phyloP scores from a whole-genome alignment of 2,329 filamentous ascomycete species.

The Aspergillus tanneri region DNA sequence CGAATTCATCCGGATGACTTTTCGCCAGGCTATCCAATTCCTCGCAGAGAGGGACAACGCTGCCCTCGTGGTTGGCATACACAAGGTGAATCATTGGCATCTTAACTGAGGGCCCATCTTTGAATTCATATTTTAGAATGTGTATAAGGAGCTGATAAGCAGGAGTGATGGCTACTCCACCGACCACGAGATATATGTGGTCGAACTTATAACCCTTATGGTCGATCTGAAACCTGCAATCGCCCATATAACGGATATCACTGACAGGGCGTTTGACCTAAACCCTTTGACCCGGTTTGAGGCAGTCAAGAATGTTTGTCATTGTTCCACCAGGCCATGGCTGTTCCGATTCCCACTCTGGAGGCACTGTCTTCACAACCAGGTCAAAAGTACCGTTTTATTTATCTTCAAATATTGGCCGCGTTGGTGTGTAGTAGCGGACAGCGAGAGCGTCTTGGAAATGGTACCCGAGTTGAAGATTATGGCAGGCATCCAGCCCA shows the following conservation, averaged over 20 bases:
- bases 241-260: constrained; percentile 51
- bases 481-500: constrained; percentile 53
- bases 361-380: constrained; percentile 45
- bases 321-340: constrained; percentile 55
- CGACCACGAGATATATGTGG: constrained; percentile 51
- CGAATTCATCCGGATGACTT: too few species aligned
- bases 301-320: constrained; percentile 53
- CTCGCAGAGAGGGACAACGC: too few species aligned
- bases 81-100: too few species aligned
- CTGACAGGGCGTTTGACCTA: constrained; percentile 55
- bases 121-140: too few species aligned
- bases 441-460: constrained; percentile 53
- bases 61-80: too few species aligned
- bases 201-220: constrained; percentile 43
- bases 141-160: constrained; percentile 52
- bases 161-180: constrained; percentile 53
- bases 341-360: constrained; percentile 49
- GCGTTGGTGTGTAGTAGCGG: constrained; percentile 52
- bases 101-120: too few species aligned
- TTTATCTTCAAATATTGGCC: constrained; percentile 43
- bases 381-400: constrained; percentile 49
- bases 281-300: constrained; percentile 50
- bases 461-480: constrained; percentile 56
- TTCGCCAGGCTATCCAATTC: too few species aligned
- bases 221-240: constrained; percentile 49